Conservation (phyloP, 2,329 filamentous ascomycete genomes). For the Alternaria postmessia region DNA sequence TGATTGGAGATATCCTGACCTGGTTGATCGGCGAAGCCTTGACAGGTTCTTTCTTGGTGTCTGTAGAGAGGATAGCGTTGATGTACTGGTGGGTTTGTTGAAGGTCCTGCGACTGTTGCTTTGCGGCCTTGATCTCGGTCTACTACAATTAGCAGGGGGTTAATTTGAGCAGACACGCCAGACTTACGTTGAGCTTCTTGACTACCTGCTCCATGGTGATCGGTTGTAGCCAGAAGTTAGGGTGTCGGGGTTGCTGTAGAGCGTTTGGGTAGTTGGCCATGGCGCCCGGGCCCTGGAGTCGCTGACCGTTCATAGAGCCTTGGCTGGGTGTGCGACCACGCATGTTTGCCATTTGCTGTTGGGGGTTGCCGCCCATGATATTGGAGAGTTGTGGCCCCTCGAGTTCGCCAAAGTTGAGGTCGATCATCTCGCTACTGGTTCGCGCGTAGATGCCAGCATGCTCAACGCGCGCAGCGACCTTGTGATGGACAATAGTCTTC, state of each 20-base stretch:
- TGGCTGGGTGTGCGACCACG: slow-evolving; percentile 68
- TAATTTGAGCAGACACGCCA: not conserved
- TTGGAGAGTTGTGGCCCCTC: slow-evolving; percentile 77
- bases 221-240: slow-evolving; percentile 85
- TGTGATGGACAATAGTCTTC: slow-evolving; percentile 98
- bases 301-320: slow-evolving; percentile 69
- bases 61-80: slow-evolving; percentile 76
- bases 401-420: slow-evolving; percentile 91
- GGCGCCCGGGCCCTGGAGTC: slow-evolving; percentile 66
- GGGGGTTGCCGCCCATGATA: slow-evolving; percentile 70
- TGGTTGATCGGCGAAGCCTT: slow-evolving; percentile 56
- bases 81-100: slow-evolving; percentile 83
- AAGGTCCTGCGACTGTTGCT: slow-evolving; percentile 86
- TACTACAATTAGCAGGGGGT: slow-evolving; percentile 51
- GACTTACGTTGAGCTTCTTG: slow-evolving; percentile 80
- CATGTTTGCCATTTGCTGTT: slow-evolving; percentile 70
- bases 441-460: slow-evolving; percentile 85
- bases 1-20: slow-evolving; percentile 57
- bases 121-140: slow-evolving; percentile 90
- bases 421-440: slow-evolving; percentile 74
- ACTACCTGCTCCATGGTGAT: slow-evolving; percentile 95
- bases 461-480: slow-evolving; percentile 95
- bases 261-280: slow-evolving; percentile 63
- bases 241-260: slow-evolving; percentile 75
- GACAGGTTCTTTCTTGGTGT: slow-evolving; percentile 63